A percentile compares a stretch with the other conserved stretches of the same genome.
Conservation (phyloP, 2,329 filamentous ascomycete genomes). For the Colletotrichum coccodes region DNA sequence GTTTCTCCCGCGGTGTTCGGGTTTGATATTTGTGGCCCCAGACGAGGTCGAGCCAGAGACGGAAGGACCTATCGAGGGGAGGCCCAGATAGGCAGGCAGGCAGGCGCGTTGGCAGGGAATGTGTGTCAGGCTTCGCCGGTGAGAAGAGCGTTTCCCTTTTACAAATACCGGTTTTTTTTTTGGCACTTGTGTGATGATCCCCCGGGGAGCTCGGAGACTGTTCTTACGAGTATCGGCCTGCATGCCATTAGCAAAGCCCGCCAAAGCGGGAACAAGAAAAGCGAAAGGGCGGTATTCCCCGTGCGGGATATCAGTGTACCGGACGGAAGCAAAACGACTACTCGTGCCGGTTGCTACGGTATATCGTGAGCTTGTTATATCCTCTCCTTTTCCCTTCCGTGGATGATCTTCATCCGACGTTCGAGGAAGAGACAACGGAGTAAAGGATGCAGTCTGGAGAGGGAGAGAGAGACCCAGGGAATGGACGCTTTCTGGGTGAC, state of each 20-base stretch:
- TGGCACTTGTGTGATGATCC: constrained; percentile 17
- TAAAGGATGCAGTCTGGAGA: neutral
- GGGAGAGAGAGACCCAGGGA: neutral
- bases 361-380: neutral
- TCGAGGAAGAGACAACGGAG: neutral
- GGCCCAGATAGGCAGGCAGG: neutral
- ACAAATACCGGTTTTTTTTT: constrained; percentile 27
- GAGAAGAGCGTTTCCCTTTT: neutral
- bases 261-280: neutral
- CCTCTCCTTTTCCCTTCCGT: neutral
- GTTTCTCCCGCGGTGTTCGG: neutral
- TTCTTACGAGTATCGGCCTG: neutral
- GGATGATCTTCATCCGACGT: constrained; percentile 16
- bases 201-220: neutral
- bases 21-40: neutral
- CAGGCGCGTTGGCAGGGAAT: neutral
- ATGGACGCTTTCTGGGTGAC: neutral
- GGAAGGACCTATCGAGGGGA: neutral
- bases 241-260: neutral
- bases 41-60: neutral
- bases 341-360: neutral
- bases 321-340: neutral
- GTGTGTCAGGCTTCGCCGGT: constrained; percentile 13
- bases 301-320: neutral
- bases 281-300: neutral